These are phyloP conservation scores for Gracilariopsis chorda DNA, from an alignment of 23 red algal genomes.

Conservation along the genomic window DNA sequence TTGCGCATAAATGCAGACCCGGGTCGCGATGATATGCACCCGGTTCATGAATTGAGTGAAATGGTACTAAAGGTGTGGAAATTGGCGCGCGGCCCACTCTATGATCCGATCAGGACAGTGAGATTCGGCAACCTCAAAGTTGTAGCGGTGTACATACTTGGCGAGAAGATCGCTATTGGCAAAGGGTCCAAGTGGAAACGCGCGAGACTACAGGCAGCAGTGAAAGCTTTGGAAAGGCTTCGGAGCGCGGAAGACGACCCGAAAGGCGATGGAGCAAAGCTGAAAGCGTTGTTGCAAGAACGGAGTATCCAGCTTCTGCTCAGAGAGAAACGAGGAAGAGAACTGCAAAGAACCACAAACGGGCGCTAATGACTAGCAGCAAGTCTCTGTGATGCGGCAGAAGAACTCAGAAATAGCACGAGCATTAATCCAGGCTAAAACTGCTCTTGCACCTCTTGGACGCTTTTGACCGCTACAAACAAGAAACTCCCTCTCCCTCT, in stretches of 20 bases:
- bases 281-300: background rate
- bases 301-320: background rate
- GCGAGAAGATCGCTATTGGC: slow-evolving; percentile 37
- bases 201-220: slow-evolving; percentile 50
- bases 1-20: slow-evolving; percentile 65
- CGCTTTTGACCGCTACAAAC: too few relatives aligned
- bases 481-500: too few relatives aligned
- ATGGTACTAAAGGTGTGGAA: slow-evolving; percentile 37
- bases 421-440: too few relatives aligned
- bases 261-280: background rate
- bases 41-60: slow-evolving; percentile 29
- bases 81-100: background rate
- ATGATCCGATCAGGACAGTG: background rate
- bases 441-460: too few relatives aligned
- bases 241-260: background rate
- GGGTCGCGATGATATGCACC: slow-evolving; percentile 33
- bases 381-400: too few relatives aligned
- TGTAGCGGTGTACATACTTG: slow-evolving; percentile 23
- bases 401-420: too few relatives aligned
- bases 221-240: slow-evolving; percentile 22
- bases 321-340: background rate
- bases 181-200: slow-evolving; percentile 37
- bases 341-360: too few relatives aligned
- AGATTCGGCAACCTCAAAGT: background rate
- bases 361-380: too few relatives aligned